Evolutionary conservation across 257 asterid species (phyloP).

Genomic region (Parsonsia alboflavescens): DNA sequence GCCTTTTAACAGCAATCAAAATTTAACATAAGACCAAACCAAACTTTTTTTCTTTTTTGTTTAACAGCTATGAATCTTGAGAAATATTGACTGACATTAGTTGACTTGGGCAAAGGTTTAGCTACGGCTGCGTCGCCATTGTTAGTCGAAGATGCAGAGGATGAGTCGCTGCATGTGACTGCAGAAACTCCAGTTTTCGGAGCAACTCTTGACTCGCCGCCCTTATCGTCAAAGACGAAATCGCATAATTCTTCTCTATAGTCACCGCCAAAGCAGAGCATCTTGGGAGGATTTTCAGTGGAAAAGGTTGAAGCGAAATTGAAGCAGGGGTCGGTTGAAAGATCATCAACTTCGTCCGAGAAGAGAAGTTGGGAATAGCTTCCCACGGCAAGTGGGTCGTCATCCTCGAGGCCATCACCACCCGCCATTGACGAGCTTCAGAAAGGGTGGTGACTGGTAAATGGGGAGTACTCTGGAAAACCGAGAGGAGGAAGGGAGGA

Average conservation of each 20-base stretch:
- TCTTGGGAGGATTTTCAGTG: conserved; percentile 30
- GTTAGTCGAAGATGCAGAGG: conserved; percentile 28
- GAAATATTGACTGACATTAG: conserved; percentile 13
- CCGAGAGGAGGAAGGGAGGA: background rate
- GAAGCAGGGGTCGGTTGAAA: conserved; percentile 31
- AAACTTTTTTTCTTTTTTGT: background rate
- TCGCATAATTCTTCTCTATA: conserved; percentile 11
- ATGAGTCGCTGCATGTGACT: conserved; percentile 45
- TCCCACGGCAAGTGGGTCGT: conserved; percentile 44
- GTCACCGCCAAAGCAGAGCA: conserved; percentile 62
- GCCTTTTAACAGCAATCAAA: background rate
- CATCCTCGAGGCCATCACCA: conserved; percentile 33
- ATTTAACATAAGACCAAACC: background rate
- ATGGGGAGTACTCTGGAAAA: background rate
- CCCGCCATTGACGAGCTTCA: conserved; percentile 36
- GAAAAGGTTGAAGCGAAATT: conserved; percentile 25
- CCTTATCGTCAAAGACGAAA: background rate
- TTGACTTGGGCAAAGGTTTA: conserved; percentile 23
- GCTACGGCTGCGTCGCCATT: conserved; percentile 20
- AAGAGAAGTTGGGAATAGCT: conserved; percentile 66
- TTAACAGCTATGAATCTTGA: too few relatives aligned
- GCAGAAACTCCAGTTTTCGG: conserved; percentile 26
- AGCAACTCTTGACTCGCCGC: conserved; percentile 18
- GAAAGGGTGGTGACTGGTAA: background rate
- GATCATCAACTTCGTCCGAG: conserved; percentile 35